Evolutionary conservation across 495 filamentous ascomycete genomes (phyloP).

Genomic region (Aspergillus diversus): DNA sequence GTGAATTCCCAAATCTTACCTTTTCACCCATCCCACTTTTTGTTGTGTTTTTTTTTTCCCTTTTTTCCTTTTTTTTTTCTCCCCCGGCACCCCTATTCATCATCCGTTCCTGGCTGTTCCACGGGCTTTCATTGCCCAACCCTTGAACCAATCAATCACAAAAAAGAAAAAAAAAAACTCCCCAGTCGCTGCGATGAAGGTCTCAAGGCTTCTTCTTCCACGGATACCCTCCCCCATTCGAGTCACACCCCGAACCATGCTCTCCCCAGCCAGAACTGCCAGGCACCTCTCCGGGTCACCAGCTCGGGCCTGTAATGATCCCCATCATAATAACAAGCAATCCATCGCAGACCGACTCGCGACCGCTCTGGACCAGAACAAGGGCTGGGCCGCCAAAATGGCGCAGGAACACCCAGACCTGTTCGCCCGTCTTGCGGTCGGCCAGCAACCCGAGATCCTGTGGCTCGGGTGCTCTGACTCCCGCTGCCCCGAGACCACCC

Average conservation of each 20-base stretch:
- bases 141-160: background rate
- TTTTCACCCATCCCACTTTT: constrained; percentile 2
- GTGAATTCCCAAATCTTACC: background rate
- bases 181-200: constrained; percentile 28
- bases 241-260: constrained; percentile 1
- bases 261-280: background rate
- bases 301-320: constrained; percentile 11
- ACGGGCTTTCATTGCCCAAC: constrained; percentile 2
- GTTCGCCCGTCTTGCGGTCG: constrained; percentile 68
- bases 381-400: constrained; percentile 70
- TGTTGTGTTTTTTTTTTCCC: background rate
- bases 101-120: background rate
- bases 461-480: constrained; percentile 95
- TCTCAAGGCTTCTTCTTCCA: constrained; percentile 29
- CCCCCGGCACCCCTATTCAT: constrained; percentile 10
- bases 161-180: background rate
- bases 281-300: constrained; percentile 14
- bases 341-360: constrained; percentile 29
- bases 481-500: constrained; percentile 83
- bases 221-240: constrained; percentile 17
- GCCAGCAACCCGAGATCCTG: constrained; percentile 77
- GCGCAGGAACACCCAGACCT: constrained; percentile 68
- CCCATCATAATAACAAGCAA: constrained; percentile 15
- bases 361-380: constrained; percentile 55
- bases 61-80: constrained; percentile 10